Evolutionary conservation across 345 rosid genomes (phyloP), one percentile per base, ranked within the genome.

Genomic region (Eucalyptus regnans): DNA sequence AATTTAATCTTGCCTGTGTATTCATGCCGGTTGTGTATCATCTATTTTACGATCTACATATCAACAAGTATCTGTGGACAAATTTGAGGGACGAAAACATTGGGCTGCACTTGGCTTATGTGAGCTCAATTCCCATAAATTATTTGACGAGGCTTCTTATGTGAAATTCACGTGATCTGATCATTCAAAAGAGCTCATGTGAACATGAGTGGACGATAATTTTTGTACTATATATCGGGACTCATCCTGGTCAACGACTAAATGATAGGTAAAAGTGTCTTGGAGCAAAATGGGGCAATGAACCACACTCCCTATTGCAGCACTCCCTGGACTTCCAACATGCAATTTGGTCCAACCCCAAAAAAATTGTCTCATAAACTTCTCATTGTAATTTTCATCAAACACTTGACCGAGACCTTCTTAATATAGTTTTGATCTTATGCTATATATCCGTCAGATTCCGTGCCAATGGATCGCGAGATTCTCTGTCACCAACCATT

Each of bases 391-490:
- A 56, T 31, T 54, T 25, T 12, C 15, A 33, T 15, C 48, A 18
- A 22, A 50, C 52, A 66, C 54, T 50, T 46, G 27, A 52, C 8
- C 44, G 51, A 48, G 46, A 22, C 41, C 86, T 71, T 37, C 31
- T 29, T 12, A 7, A 25, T 5, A 18, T 71, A 71, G 83, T 37
- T 76, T 76, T 23, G 41, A 33, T 76, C 29, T 11, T 16, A 12
- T 48, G n/a, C 29, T 23, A 22, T 48, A 48, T 79, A 91, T 95
- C 95, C 94, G 98, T 23, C 96, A 91, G 46, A 96, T 96, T 50
- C 98, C 95, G 87, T 96, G 99, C 96, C 99, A 96, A 52, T 96
- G 99, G 60, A 96, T 93, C 5, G 96, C 94, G 6, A 92, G 85
- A 51, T 95, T 96, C 92, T 95, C 96, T 3, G 95, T 95, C 29